These are phyloP conservation scores for Wolfiporia cocos DNA, from an alignment of 1,284 basidiomycete genomes.

Conservation along the genomic window DNA sequence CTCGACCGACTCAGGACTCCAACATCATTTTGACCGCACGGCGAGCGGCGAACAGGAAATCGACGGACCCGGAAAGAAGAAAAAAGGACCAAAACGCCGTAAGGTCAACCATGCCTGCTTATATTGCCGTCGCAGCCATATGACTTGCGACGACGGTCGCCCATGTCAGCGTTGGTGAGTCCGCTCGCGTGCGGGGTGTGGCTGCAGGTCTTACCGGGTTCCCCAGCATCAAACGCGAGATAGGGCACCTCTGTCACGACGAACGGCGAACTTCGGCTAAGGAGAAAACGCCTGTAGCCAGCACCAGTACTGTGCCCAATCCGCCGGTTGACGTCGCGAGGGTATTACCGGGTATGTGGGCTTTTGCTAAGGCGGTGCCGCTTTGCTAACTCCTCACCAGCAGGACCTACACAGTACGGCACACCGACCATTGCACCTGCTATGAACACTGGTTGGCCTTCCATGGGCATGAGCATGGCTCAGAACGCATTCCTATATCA, in stretches of 20 bases:
- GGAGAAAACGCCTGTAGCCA: conserved; percentile 34
- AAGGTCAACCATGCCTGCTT: conserved; percentile 91
- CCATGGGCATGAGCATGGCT: conserved; percentile 30
- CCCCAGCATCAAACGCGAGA: conserved; percentile 85
- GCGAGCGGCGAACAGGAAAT: conserved; percentile 16
- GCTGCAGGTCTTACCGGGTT: conserved; percentile 2
- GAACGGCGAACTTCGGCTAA: conserved; percentile 55
- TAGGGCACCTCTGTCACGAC: conserved; percentile 87
- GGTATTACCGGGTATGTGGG: conserved; percentile 21
- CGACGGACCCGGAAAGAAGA: conserved; percentile 22
- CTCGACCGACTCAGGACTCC: conserved; percentile 14
- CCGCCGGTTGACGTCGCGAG: conserved; percentile 22
- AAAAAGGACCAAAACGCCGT: conserved; percentile 48
- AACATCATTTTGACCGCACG: conserved; percentile 15
- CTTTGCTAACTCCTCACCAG: conserved; percentile 11
- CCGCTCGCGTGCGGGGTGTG: not conserved
- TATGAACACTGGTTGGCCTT: conserved; percentile 44
- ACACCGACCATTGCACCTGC: conserved; percentile 24
- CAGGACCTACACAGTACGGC: conserved; percentile 20
- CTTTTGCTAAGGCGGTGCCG: conserved; percentile 4
- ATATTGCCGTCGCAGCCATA: conserved; percentile 90
- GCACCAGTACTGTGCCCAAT: conserved; percentile 27
- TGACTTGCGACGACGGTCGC: conserved; percentile 88
- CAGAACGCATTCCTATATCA: conserved; percentile 56
- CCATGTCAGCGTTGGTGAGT: conserved; percentile 88